Base-by-base conservation (phyloP, 164 flowering plant genomes). In the Nelumbo lutea region DNA sequence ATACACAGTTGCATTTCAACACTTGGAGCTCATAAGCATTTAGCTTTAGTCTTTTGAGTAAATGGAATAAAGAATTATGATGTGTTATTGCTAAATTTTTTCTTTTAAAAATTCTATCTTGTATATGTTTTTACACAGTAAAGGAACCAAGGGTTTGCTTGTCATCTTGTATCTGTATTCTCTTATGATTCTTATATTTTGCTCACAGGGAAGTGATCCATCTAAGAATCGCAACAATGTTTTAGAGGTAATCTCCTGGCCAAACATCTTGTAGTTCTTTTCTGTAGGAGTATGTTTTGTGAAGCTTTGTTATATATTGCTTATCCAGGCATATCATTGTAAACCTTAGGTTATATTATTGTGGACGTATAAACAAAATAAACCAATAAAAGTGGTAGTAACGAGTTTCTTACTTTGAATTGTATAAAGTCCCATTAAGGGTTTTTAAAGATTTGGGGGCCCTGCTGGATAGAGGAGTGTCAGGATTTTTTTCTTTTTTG, bases 171-270 rank as follows among this genome's bases (percentile, higher is more conserved):
- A 8, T 65, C 2, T 45, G 50, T 45, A 40, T 62, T 44, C 44
- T 51, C 43, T 48, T 53, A 53, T 9, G 27, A 14, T 42, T 53
- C 9, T 65, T 56, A 5, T 72, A 61, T 65, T 68, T 39, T 69
- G 65, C 42, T 79, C 70, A 68, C 80, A 87, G 88, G 84, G 78
- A 66, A 84, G 84, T 53, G 90, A 87, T 77, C 90, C 90, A 47
- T 80, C 88, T 64, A 68, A 46, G 52, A 75, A 82, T 27, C 76
- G 90, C 69, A 87, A 84, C 67, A 61, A 71, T 50, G 42, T 77
- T 71, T 50, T 84, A 55, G 88, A 87, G 88, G 90, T 83, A 76
- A 38, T 45, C 58, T 39, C 45, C 52, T 70, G 51, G 41, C 5
- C 46, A 13, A 6, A 9, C 48, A 8, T 42, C 68, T 13, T 58